Evolutionary conservation across 2,329 filamentous ascomycete species (phyloP), one percentile per base, ranked within the genome.

Genomic region (Arthrocladium fulminans): DNA sequence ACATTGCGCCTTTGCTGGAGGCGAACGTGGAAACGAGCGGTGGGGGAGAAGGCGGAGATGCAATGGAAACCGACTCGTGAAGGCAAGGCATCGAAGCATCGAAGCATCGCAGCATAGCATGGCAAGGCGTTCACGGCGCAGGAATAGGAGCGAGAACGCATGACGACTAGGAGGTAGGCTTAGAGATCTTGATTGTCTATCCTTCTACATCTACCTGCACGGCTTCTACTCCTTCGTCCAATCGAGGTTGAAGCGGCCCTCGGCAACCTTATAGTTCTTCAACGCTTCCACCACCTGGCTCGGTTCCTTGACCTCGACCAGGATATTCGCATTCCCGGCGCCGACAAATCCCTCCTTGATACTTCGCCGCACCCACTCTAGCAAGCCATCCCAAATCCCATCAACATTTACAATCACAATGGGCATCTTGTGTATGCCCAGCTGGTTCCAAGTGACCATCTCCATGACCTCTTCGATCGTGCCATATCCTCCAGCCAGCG

Each of bases 391-490:
- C 79, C 89, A 98, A 68, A 94, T 97, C 0, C 88, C 88, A 47
- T 89, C 81, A 22, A 96, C 76, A 65, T 97, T 97, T 57, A 86
- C 79, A 42, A 96, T 71, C 47, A 90, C 81, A 39, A 97, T 81
- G 2, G 84, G 86, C 43, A 77, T 74, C 58, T 75, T 75, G 68
- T 97, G 92, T 56, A 98, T 97, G 1, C 92, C 90, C 43, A 98
- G 70, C 71, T 97, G 92, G 67, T 96, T 97, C 89, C 92, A 98
- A 2, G 70, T 73, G 24, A 95, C 88, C 63, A 98, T 76, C 74
- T 98, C 92, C 74, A 96, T 89, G 51, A 97, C 74, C 73, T 98
- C 92, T 71, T 98, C 92, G 64, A 97, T 77, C 2, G 92, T 98
- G 17, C 92, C 92, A 66, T 90, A 98, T 0, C 92, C 92, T 37